Evolutionary conservation across 1,284 basidiomycete species (phyloP), one percentile per base, ranked within the genome.

Genomic region (Malassezia brasiliensis): DNA sequence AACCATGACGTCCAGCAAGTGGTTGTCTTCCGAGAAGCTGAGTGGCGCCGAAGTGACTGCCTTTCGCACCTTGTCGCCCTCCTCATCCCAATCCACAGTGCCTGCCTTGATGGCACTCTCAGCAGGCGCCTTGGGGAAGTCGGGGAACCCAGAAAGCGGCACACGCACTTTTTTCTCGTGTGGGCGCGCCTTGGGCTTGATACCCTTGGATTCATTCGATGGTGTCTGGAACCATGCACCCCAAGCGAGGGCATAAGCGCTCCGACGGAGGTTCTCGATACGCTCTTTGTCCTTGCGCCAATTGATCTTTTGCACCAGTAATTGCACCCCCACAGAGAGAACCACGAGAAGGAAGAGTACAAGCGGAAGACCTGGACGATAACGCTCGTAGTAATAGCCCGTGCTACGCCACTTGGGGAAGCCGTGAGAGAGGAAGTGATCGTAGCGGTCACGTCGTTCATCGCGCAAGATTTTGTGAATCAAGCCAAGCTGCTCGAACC

Each of bases 381-480:
- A 74, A 1, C 72, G 59, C 25, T 59, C 45, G 51, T 74, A 74
- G 34, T 63, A 72, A 56, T 68, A 74, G 8, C 71, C 72, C 14
- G 62, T 67, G 2, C 57, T 52, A 14, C 68, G 56, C 71, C 71
- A 74, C 34, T 66, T 66, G 19, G 72, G 72, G 52, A 74, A 74
- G 9, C 72, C 72, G 14, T 66, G 61, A 22, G 52, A 53, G 40
- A 74, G 52, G 44, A 73, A 73, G 38, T 72, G 65, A 49, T 74
- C 66, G 63, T 74, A 74, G 15, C 70, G 55, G 48, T 73, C 71
- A 38, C 69, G 62, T 22, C 70, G 60, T 34, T 58, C 65, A 47
- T 74, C 70, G 10, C 71, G 56, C 39, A 74, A 50, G 50, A 74
- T 72, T 54, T 69, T 68, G 60, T 68, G 69, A 39, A 74, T 63